Evolutionary conservation across 371 early-diverging fungal genomes (phyloP), one percentile per base, ranked within the genome.

Genomic region (Syncephalis plumigaleata): DNA sequence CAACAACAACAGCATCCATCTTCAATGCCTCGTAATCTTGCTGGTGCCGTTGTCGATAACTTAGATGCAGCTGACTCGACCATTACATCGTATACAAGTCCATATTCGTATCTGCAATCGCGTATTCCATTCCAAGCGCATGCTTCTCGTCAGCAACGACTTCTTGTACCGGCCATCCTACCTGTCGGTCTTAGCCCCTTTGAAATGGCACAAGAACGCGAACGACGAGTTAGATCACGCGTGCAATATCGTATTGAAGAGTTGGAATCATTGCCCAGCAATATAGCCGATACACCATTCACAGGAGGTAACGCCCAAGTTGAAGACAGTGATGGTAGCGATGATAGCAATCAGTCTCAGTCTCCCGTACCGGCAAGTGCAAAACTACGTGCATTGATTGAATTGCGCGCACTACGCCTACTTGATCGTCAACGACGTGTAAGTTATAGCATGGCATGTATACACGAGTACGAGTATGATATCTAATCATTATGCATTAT

Each of bases 101-200:
- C 73, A 2, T 70, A 70, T 48, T 60, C 64, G 18, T 63, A 68
- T 45, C 52, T 77, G 25, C 67, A 70, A 49, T 65, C 66, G 49
- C 66, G 63, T 31, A 52, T 68, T 36, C 57, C 64, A 1, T 59
- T 66, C 2, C 64, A 68, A 44, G 65, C 65, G 24, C 73, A 75
- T 55, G 65, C 73, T 4, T 72, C 77, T 17, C 68, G 75, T 31
- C 71, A 78, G 47, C 87, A 85, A 45, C 70, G 77, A 1, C 52
- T 77, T 9, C 55, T 83, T 3, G 65, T 85, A 22, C 86, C 86
- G n/a, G 70, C 76, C 42, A 66, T 84, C 8, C 71, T 77, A 11
- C 92, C 94, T 0, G 47, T 56, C 3, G 87, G 87, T 7, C 52
- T 92, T 31, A 91, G 91, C 58, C 76, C 83, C 3, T 59, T 72